phyloP scores from a whole-genome alignment of 2,329 filamentous ascomycete genomes.

The Colletotrichum zoysiae region DNA sequence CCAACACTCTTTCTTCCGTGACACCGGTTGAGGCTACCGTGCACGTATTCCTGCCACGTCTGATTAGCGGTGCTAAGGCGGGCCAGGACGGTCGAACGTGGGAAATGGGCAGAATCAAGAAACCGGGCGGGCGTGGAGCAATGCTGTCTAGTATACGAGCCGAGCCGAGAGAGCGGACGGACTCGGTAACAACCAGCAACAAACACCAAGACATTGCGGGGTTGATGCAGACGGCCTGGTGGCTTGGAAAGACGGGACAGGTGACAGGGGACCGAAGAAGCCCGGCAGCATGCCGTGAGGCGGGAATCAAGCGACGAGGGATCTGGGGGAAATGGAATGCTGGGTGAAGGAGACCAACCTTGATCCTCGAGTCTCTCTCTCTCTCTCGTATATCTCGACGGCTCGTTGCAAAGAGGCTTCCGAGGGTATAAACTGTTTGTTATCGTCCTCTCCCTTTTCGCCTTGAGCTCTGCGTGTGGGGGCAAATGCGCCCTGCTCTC shows the following conservation, averaged over 20 bases:
- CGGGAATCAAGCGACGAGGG: neutral
- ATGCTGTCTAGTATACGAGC: conserved; percentile 50
- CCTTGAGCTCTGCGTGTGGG: neutral
- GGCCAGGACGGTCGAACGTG: conserved; percentile 54
- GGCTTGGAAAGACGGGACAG: conserved; percentile 37
- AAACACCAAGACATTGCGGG: conserved; percentile 53
- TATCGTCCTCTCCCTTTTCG: neutral
- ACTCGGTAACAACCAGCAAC: conserved; percentile 53
- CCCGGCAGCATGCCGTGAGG: conserved; percentile 45
- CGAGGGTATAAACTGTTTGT: neutral
- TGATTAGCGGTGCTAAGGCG: conserved; percentile 55
- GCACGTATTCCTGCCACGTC: conserved; percentile 44
- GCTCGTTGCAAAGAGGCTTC: neutral
- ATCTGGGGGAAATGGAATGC: neutral
- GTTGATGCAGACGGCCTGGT: conserved; percentile 49
- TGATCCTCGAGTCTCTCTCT: conserved; percentile 2
- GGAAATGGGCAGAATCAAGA: conserved; percentile 51
- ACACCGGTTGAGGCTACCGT: neutral
- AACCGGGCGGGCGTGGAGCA: conserved; percentile 45
- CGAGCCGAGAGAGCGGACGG: conserved; percentile 56
- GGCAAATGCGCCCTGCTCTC: neutral
- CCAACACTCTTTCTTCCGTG: neutral
- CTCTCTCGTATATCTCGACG: neutral
- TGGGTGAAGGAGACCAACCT: conserved; percentile 15
- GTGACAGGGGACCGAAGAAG: conserved; percentile 50